Evolutionary conservation across 2,329 filamentous ascomycete genomes (phyloP), one percentile per base, ranked within the genome.

Genomic region (Elsinoe perseae): DNA sequence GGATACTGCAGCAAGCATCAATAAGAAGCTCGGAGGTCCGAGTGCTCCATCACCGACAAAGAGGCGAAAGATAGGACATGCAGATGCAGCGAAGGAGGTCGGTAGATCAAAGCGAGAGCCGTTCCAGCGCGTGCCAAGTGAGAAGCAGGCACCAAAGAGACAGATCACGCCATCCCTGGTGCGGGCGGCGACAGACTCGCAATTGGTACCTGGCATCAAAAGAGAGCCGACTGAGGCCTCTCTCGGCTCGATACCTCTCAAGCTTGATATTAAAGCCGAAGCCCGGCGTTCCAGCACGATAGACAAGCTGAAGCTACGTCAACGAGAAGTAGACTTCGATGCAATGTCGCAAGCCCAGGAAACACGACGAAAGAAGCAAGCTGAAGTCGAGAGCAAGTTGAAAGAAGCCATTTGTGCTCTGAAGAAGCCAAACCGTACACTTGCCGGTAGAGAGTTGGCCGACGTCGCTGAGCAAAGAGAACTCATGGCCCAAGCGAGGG

Each of bases 11-110:
- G 79, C 83, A 46, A 75, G 78, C 3, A 82, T 91, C 58, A 89
- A 85, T 68, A 83, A 82, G 61, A 90, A 90, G 67, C 77, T 92
- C 3, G 87, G 88, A 14, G 87, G 87, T 0, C 87, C 86, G 1
- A 75, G 81, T 7, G 80, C 82, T 58, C 72, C 80, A 20, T 78
- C 84, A 3, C 82, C 81, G 23, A 65, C 73, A 16, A 79, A 76
- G 62, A 44, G 65, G 69, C 58, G 64, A 70, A 66, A 77, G 56
- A 70, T 71, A 2, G 69, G 69, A 23, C 70, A 73, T 50, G 63
- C 67, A n/a, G 63, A 65, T 9, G 42, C 54, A 14, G 58, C 71
- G 36, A 70, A 70, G 52, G 64, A 67, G 7, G 70, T 72, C 1
- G 57, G 62, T 36, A 76, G 73, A 64, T 72, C 69, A 55, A 63